Evolutionary conservation across 1,284 basidiomycete species (phyloP).

Genomic region (Jaminaea rosea): DNA sequence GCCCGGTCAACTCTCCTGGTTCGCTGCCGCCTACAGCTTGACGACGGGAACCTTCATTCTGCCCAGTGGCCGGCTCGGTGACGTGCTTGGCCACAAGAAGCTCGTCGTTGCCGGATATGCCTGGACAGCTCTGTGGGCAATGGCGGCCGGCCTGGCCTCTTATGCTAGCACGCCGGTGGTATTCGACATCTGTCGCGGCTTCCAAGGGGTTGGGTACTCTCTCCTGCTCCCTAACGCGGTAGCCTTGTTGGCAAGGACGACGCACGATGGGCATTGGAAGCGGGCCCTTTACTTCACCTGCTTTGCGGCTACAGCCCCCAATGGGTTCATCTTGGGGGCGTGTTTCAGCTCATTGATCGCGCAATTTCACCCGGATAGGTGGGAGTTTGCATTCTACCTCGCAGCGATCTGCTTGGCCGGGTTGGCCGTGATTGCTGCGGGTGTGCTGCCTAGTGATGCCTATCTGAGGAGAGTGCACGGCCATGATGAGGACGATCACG

Average conservation of each 20-base stretch:
- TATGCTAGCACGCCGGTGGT: slow-evolving; percentile 20
- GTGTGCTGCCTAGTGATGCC: slow-evolving; percentile 19
- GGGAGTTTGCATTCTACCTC: slow-evolving; percentile 31
- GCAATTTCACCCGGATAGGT: slow-evolving; percentile 10
- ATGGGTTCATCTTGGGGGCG: slow-evolving; percentile 29
- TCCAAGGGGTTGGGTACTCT: slow-evolving; percentile 27
- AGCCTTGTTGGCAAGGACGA: slow-evolving; percentile 20
- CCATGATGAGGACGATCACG: slow-evolving; percentile 8
- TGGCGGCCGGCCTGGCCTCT: slow-evolving; percentile 20
- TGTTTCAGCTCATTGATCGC: slow-evolving; percentile 17
- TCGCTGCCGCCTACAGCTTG: slow-evolving; percentile 25
- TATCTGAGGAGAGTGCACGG: slow-evolving; percentile 14
- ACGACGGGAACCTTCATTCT: slow-evolving; percentile 35
- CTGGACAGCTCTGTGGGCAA: slow-evolving; percentile 15
- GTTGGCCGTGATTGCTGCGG: slow-evolving; percentile 10
- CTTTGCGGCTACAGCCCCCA: slow-evolving; percentile 28
- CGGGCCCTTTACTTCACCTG: slow-evolving; percentile 17
- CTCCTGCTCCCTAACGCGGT: slow-evolving; percentile 27
- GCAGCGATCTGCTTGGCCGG: slow-evolving; percentile 15
- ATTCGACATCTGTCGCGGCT: slow-evolving; percentile 31
- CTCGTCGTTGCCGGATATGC: slow-evolving; percentile 22
- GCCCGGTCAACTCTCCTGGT: neutral
- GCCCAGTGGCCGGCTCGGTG: slow-evolving; percentile 26
- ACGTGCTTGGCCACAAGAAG: slow-evolving; percentile 23
- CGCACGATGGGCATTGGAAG: slow-evolving; percentile 14